Conservation (phyloP, 257 asterid species). For the Misopates orontium region DNA sequence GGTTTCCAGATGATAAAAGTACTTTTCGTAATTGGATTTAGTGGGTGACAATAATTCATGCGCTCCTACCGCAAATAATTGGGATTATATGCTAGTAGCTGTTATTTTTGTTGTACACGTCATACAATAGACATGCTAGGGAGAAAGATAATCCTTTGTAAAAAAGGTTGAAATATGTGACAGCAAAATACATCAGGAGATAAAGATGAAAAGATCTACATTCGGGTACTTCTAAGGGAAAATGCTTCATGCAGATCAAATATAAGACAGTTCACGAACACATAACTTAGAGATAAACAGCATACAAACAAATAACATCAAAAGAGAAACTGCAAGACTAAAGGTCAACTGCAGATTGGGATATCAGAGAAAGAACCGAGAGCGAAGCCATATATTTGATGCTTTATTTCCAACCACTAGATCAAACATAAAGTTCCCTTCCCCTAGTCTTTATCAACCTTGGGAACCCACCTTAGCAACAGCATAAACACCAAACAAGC, state of each 20-base stretch:
- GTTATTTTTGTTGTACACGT: too few relatives aligned
- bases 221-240: background rate
- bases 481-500: conserved; percentile 86
- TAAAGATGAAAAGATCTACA: background rate
- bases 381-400: background rate
- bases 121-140: background rate
- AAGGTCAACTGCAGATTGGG: background rate
- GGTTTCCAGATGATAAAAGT: too few relatives aligned
- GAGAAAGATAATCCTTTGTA: background rate
- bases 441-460: background rate
- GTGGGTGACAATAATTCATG: too few relatives aligned
- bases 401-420: background rate
- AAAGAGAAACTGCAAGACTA: background rate
- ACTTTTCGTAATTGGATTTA: too few relatives aligned
- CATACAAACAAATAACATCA: too few relatives aligned
- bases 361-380: background rate
- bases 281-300: background rate
- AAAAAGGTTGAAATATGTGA: background rate
- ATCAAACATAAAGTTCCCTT: background rate
- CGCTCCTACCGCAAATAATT: too few relatives aligned
- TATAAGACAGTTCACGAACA: background rate
- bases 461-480: conserved; percentile 65
- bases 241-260: background rate
- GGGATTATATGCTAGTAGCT: too few relatives aligned
- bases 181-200: background rate